phyloP scores from a whole-genome alignment of 1,139 yeast species.

The Nakaseomyces uthaithaninus region DNA sequence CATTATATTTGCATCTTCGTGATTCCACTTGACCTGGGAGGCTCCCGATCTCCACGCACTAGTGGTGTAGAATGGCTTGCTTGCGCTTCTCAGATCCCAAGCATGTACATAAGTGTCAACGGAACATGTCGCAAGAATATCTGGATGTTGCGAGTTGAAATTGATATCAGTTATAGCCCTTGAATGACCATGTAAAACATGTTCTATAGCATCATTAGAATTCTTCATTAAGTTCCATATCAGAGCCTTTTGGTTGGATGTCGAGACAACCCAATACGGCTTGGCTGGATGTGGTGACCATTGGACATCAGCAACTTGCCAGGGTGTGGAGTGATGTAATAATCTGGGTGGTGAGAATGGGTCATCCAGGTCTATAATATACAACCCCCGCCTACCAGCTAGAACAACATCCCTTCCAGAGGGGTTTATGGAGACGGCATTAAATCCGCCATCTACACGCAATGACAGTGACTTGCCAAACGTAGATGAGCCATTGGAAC shows the following conservation, averaged over 20 bases:
- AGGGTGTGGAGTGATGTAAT: slow-evolving; percentile 83
- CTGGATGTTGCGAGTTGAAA: slow-evolving; percentile 83
- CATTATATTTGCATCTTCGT: slow-evolving; percentile 60
- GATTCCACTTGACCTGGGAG: slow-evolving; percentile 91
- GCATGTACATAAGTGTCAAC: slow-evolving; percentile 79
- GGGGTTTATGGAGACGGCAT: slow-evolving; percentile 89
- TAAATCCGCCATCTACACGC: slow-evolving; percentile 86
- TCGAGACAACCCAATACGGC: slow-evolving; percentile 87
- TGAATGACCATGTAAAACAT: slow-evolving; percentile 79
- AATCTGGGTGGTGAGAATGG: slow-evolving; percentile 93
- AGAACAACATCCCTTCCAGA: slow-evolving; percentile 88
- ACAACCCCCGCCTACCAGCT: slow-evolving; percentile 76
- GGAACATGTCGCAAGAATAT: slow-evolving; percentile 85
- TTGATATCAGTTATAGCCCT: slow-evolving; percentile 94
- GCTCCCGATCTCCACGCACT: slow-evolving; percentile 96
- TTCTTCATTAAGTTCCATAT: slow-evolving; percentile 85
- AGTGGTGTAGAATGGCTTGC: slow-evolving; percentile 62
- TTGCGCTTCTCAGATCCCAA: slow-evolving; percentile 86
- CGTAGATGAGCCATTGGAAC: slow-evolving; percentile 41
- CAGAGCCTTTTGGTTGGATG: slow-evolving; percentile 90
- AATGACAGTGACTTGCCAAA: slow-evolving; percentile 75
- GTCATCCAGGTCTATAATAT: slow-evolving; percentile 86
- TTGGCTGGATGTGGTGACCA: slow-evolving; percentile 88
- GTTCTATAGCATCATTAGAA: slow-evolving; percentile 70
- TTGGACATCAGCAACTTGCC: slow-evolving; percentile 99